These are phyloP conservation scores for Trifolium subterraneum DNA, from an alignment of 306 rosid genomes.

Conservation along the genomic window DNA sequence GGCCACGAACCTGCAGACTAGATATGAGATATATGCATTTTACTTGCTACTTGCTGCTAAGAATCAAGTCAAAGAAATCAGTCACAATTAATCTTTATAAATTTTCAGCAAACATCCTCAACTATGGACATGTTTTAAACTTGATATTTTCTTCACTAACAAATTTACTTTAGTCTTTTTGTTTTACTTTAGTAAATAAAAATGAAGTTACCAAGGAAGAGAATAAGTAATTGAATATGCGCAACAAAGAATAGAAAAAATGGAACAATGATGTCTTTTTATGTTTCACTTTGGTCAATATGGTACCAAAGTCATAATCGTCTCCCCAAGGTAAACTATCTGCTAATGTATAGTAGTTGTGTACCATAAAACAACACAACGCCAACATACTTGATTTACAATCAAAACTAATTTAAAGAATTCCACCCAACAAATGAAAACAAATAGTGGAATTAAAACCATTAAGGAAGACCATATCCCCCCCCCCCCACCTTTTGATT, in stretches of 20 bases:
- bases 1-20: slow-evolving; percentile 2
- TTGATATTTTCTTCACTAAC: not conserved
- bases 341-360: slow-evolving; percentile 19
- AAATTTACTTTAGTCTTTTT: not conserved
- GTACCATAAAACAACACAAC: slow-evolving; percentile 23
- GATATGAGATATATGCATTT: not conserved
- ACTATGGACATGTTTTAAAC: not conserved
- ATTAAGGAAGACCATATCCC: not conserved
- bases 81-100: slow-evolving; percentile 5
- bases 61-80: slow-evolving; percentile 2
- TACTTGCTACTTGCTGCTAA: slow-evolving; percentile 16
- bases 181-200: not conserved
- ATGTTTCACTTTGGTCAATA: not conserved
- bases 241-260: not conserved
- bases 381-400: slow-evolving; percentile 28
- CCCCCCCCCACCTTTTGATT: not conserved
- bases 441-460: slow-evolving; percentile 21
- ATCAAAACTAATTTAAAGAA: not conserved
- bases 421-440: slow-evolving; percentile 3
- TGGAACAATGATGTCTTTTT: not conserved
- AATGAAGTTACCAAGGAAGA: not conserved
- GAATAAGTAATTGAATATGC: not conserved
- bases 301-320: not conserved
- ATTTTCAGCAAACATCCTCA: slow-evolving; percentile 16
- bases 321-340: not conserved